Evolutionary conservation across 2,329 filamentous ascomycete species (phyloP).

Genomic region (Hawksworthiomyces lignivorus): DNA sequence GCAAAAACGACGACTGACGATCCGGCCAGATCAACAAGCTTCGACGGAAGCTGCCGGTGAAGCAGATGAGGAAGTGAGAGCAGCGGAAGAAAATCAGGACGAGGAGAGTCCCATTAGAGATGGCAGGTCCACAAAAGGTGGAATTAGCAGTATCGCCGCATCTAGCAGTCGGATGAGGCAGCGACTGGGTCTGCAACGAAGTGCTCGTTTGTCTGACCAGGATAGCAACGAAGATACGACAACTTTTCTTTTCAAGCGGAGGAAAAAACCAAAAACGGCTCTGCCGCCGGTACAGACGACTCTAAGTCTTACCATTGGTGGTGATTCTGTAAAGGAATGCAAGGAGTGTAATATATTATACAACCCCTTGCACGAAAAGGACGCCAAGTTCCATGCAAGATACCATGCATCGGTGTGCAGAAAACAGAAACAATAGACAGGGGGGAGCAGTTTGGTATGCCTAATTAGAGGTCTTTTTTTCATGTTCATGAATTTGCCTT

Average conservation of each 20-base stretch:
- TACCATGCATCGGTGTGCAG: slow-evolving; percentile 23
- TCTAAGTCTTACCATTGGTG: slow-evolving; percentile 31
- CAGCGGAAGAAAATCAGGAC: neutral
- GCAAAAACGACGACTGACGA: slow-evolving; percentile 14
- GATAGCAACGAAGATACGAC: too few relatives aligned
- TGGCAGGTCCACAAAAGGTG: neutral
- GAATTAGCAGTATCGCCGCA: slow-evolving; percentile 2
- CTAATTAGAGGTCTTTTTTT: too few relatives aligned
- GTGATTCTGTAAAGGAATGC: slow-evolving; percentile 30
- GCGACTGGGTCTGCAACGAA: slow-evolving; percentile 5
- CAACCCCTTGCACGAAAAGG: slow-evolving; percentile 36
- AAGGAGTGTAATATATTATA: slow-evolving; percentile 36
- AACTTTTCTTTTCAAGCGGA: too few relatives aligned
- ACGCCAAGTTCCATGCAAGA: slow-evolving; percentile 32
- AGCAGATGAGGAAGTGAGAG: too few relatives aligned
- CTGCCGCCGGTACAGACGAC: slow-evolving; percentile 31
- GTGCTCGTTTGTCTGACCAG: too few relatives aligned
- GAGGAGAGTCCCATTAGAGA: neutral
- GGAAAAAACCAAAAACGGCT: neutral
- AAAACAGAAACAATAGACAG: slow-evolving; percentile 1
- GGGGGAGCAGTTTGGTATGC: too few relatives aligned
- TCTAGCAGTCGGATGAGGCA: slow-evolving; percentile 9
- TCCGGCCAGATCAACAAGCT: too few relatives aligned
- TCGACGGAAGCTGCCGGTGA: too few relatives aligned
- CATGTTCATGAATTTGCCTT: too few relatives aligned